Conservation (phyloP, 2,329 filamentous ascomycete species). For the Trichoderma sp. region DNA sequence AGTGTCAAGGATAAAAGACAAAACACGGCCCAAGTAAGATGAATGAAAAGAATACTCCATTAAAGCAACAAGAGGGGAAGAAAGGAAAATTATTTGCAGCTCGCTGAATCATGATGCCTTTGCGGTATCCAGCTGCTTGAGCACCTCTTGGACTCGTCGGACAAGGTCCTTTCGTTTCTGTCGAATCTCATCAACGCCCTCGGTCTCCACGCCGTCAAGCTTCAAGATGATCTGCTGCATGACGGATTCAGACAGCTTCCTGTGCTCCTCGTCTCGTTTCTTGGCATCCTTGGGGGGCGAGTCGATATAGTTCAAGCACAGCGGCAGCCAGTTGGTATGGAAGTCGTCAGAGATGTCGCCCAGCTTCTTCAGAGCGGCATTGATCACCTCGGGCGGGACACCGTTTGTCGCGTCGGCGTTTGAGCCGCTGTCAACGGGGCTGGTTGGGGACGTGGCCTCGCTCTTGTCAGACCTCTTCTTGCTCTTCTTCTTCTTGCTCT, state of each 20-base stretch:
- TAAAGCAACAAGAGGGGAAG: neutral
- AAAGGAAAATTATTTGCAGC: neutral
- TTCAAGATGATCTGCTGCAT: constrained; percentile 76
- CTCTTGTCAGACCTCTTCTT: constrained; percentile 47
- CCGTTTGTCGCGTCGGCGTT: constrained; percentile 37
- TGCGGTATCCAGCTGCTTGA: constrained; percentile 63
- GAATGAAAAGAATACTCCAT: neutral
- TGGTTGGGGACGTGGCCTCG: constrained; percentile 44
- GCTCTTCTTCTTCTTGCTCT: constrained; percentile 38
- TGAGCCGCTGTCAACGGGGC: constrained; percentile 47
- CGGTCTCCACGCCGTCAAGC: constrained; percentile 73
- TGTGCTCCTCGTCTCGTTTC: constrained; percentile 73
- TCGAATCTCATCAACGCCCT: constrained; percentile 66
- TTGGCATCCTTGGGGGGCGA: constrained; percentile 65
- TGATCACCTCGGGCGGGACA: constrained; percentile 36
- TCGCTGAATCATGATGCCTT: constrained; percentile 29
- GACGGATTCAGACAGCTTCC: constrained; percentile 72
- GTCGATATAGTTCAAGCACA: constrained; percentile 62
- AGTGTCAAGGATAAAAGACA: neutral
- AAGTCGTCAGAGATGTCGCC: constrained; percentile 67
- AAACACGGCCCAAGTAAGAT: neutral
- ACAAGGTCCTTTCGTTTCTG: constrained; percentile 70
- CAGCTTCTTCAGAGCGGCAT: constrained; percentile 55
- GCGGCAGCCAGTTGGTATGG: constrained; percentile 62
- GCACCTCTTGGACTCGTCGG: constrained; percentile 66